A percentile compares a stretch with the other conserved stretches of the same genome.
Evolutionary conservation across 352 stramenopile species (phyloP).

Genomic region (Globisporangium heterothallicum): DNA sequence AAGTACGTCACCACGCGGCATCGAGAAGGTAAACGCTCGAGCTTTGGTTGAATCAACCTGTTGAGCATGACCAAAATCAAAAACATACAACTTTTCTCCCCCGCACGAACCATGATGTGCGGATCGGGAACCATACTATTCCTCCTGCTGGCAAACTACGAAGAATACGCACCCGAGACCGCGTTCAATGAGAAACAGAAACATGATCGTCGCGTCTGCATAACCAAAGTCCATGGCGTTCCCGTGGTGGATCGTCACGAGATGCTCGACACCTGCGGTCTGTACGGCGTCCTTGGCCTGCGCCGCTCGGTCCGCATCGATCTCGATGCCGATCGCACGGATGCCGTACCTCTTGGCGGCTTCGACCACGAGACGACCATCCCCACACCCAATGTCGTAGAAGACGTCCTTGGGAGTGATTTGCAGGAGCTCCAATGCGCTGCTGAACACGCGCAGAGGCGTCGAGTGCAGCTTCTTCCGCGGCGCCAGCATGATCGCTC

Average conservation of each 20-base stretch:
- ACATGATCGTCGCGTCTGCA: slow-evolving; percentile 58
- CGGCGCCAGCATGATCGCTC: slow-evolving; percentile 62
- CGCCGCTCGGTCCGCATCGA: slow-evolving; percentile 37
- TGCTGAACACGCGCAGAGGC: slow-evolving; percentile 50
- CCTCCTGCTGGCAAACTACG: neutral
- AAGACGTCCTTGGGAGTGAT: slow-evolving; percentile 41
- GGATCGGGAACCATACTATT: too few species aligned
- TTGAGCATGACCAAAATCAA: neutral
- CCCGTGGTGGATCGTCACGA: slow-evolving; percentile 60
- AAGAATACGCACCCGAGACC: slow-evolving; percentile 43
- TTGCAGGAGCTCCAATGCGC: slow-evolving; percentile 47
- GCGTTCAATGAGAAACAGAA: slow-evolving; percentile 77
- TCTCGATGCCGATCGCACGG: slow-evolving; percentile 61
- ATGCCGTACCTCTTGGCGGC: slow-evolving; percentile 44
- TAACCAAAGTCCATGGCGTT: slow-evolving; percentile 74
- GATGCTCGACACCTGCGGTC: slow-evolving; percentile 26
- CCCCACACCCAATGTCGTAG: slow-evolving; percentile 76
- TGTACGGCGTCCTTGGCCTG: slow-evolving; percentile 22
- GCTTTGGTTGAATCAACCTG: slow-evolving; percentile 48
- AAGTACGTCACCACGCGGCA: slow-evolving; percentile 75
- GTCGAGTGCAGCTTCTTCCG: slow-evolving; percentile 80
- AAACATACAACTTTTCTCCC: too few species aligned
- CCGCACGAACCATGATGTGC: too few species aligned
- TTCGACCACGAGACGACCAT: slow-evolving; percentile 64
- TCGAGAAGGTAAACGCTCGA: slow-evolving; percentile 27